Evolutionary conservation across 768 basidiomycete species (phyloP), one percentile per base, ranked within the genome.

Genomic region (Rubroboletus pulcherrimus): DNA sequence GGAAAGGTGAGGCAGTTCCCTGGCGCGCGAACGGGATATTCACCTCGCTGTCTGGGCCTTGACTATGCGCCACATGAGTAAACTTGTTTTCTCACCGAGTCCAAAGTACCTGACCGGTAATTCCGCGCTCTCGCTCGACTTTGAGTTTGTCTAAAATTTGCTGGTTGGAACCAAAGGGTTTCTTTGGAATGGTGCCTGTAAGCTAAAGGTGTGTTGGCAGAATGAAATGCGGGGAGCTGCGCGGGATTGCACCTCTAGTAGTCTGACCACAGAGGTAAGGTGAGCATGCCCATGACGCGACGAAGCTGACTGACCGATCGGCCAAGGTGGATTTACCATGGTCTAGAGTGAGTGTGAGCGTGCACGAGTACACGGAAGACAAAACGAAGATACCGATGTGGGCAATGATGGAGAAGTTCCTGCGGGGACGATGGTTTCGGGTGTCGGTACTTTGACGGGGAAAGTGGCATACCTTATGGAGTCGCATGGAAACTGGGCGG

Each of bases 301-400:
- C 37, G 19, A 45, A 53, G 51, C 19, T 14, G 19, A 74, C 82
- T 52, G 63, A 86, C 83, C 93, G 77, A 66, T 97, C 95, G 7
- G 93, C 92, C 54, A 97, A 76, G 5, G 93, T 97, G 5, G 92
- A 94, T 78, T 98, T 98, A 50, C 96, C 96, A 72, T 97, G 95
- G 71, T 97, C 90, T 89, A 54, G n/a, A 49, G 26, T 39, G 12
- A 46, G 35, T 17, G 49, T 53, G 49, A 69, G 60, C 6, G 33
- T 3, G 12, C 10, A 30, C 17, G 58, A 42, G 21, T 33, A 24
- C 17, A 15, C 8, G 24, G 7, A 34, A 0, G 15, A 39, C 3
- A 30, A 10, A 30, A 9, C 14, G 37, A 30, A 31, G 57, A 52
- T 65, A 86, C 93, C 93, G 63, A 97, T 97, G 70, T 98, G 95